phyloP scores from a whole-genome alignment of 2,329 filamentous ascomycete genomes.

The Fusarium gaditjirri region DNA sequence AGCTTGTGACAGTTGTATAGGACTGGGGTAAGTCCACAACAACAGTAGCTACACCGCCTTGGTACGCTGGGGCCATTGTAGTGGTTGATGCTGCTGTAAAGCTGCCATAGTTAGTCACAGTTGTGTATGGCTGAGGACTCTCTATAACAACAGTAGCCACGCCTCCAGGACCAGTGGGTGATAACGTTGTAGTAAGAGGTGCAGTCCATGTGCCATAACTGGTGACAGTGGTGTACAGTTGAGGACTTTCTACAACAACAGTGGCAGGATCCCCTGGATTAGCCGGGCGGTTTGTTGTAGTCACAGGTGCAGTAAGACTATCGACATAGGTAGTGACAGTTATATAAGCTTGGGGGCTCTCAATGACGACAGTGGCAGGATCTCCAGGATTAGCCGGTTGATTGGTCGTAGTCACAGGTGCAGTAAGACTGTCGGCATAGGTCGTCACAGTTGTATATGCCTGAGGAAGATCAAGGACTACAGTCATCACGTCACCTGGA shows the following conservation, averaged over 20 bases:
- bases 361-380: not conserved
- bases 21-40: not conserved
- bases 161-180: not conserved
- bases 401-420: not conserved
- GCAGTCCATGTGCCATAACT: not conserved
- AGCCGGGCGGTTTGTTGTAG: not conserved
- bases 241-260: not conserved
- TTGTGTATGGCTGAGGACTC: not conserved
- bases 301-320: not conserved
- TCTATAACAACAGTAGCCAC: not conserved
- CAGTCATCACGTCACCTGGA: not conserved
- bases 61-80: not conserved
- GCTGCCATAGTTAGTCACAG: not conserved
- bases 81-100: not conserved
- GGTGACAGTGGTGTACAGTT: not conserved
- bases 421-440: not conserved
- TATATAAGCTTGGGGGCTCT: not conserved
- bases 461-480: not conserved
- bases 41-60: not conserved
- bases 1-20: not conserved
- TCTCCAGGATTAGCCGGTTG: not conserved
- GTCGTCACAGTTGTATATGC: not conserved
- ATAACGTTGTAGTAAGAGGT: not conserved
- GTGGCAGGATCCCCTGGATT: not conserved
- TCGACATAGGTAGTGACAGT: not conserved